Base-by-base conservation (phyloP, 306 rosid genomes). In the Cicer yamashitae region DNA sequence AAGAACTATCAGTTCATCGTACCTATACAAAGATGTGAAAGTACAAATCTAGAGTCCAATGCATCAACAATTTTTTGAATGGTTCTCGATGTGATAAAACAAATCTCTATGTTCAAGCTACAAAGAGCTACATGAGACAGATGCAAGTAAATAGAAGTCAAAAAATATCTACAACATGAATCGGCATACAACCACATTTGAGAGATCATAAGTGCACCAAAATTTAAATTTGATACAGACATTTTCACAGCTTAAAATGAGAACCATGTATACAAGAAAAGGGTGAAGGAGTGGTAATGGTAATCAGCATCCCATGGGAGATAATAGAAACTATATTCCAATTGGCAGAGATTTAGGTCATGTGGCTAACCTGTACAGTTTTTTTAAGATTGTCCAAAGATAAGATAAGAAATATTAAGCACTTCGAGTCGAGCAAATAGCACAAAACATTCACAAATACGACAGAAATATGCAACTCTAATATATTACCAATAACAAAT, bases 371-470 rank as follows among this genome's bases (percentile, higher is more conserved):
- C 97, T 74, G 86, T 86, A 85, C 96, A 91, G 10, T 80, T 91
- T 73, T 86, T 77, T 78, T 20, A 90, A 85, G 63, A 94, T 90
- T 66, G 93, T 87, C 73, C 94, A 89, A 45, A 94, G 91, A 84
- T 79, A 94, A 65, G 91, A 87, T 68, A 93, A 71, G 97, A 90
- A 62, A 94, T 72, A 84, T 94, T 90, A 8, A 94, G 96, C 71
- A 90, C 93, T 91, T 89, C 96, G 45, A 90, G 82, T 58, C 97
- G 88, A 83, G 89, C 69, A 82, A 87, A 89, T 34, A 94, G 89
- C 63, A 76, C 77, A 41, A 96, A 85, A 81, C 97, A 91, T 76
- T 90, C 91, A 77, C 97, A 87, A 84, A 94, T 91, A 96, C 91
- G 91, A 80, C 53, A 77, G 60, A 59, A 12, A 70, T 25, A 71